Evolutionary conservation across 2,329 filamentous ascomycete genomes (phyloP).

Genomic region (Fusarium musae): DNA sequence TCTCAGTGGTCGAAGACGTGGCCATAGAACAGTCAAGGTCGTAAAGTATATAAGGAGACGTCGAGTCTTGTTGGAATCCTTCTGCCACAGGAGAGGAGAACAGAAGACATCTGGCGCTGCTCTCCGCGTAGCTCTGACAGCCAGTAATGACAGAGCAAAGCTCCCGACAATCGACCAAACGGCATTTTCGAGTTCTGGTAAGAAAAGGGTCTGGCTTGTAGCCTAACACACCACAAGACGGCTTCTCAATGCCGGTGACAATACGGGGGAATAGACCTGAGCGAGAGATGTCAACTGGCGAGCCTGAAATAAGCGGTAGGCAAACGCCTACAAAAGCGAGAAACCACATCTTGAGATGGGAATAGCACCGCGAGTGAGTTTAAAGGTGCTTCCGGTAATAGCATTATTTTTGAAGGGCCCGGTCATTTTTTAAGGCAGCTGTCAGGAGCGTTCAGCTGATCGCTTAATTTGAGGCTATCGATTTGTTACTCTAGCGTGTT

Average conservation of each 20-base stretch:
- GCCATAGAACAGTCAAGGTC: rapidly evolving
- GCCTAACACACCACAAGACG: not conserved
- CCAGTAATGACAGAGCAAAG: not conserved
- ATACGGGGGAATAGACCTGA: not conserved
- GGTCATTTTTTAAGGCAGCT: not conserved
- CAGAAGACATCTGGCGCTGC: not conserved
- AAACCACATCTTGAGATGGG: not conserved
- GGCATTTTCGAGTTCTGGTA: not conserved
- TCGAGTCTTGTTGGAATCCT: not conserved
- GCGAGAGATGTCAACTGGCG: not conserved
- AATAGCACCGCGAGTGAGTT: not conserved
- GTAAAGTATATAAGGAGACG: not conserved
- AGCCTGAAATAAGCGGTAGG: not conserved
- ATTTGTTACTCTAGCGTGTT: not conserved
- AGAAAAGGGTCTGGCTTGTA: not conserved
- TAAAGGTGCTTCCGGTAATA: not conserved
- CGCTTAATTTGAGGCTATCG: not conserved
- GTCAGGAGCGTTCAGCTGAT: not conserved
- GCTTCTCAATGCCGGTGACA: not conserved
- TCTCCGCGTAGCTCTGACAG: not conserved
- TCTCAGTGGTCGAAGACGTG: not conserved
- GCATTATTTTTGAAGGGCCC: not conserved
- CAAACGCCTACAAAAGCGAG: not conserved
- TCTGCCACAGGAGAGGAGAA: not conserved
- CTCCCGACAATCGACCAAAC: not conserved